Percentiles rank a stretch among this genome's conserved stretches.
phyloP scores from a whole-genome alignment of 371 early-diverging fungal genomes.

The Mucor lusitanicus region DNA sequence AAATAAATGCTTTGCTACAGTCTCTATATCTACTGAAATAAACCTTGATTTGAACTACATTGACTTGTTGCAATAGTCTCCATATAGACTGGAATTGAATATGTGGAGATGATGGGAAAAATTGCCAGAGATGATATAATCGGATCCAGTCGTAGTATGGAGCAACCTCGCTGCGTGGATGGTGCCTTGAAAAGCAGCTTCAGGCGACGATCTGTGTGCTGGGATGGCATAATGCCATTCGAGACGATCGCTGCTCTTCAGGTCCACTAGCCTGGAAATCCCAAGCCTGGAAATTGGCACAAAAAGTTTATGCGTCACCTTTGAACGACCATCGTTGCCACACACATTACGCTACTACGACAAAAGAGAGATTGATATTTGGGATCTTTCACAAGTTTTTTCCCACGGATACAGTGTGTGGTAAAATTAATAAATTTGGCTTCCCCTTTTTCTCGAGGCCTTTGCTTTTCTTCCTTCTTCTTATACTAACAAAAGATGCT shows the following conservation, averaged over 20 bases:
- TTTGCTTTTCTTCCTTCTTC: not conserved
- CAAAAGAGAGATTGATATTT: not conserved
- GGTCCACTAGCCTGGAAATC: not conserved
- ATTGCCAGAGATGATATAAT: not conserved
- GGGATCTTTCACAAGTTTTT: constrained; percentile 4
- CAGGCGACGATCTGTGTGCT: too few species aligned
- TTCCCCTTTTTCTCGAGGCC: not conserved
- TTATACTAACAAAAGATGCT: not conserved
- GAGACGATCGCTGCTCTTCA: too few species aligned
- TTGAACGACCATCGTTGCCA: not conserved
- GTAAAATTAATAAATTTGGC: not conserved
- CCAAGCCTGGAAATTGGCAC: not conserved
- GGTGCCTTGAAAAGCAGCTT: too few species aligned
- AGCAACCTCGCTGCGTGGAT: too few species aligned
- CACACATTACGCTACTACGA: not conserved
- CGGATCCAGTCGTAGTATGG: too few species aligned
- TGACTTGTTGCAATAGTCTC: not conserved
- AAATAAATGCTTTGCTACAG: constrained; percentile 48
- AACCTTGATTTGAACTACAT: not conserved
- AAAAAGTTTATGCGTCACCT: not conserved
- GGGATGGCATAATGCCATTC: too few species aligned
- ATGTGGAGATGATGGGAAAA: not conserved
- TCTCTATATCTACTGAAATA: not conserved
- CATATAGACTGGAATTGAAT: not conserved
- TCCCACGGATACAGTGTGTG: constrained; percentile 8